These are phyloP conservation scores for Chenopodium berlandieri DNA, from an alignment of 148 eudicot species.

Conservation along the genomic window DNA sequence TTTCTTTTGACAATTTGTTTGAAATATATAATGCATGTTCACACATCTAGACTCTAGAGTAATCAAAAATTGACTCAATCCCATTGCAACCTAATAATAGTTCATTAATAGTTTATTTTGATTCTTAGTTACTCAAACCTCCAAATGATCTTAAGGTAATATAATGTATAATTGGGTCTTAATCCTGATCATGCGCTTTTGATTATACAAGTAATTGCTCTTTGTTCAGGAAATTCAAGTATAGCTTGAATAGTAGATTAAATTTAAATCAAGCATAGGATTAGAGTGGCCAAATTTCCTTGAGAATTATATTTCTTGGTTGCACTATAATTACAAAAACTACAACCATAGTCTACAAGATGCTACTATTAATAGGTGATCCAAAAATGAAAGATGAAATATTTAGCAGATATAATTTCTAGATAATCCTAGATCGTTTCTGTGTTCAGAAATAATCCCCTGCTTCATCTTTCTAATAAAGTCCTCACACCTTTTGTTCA, in stretches of 20 bases:
- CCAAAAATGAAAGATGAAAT: background rate
- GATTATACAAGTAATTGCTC: too few species aligned
- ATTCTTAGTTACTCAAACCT: too few species aligned
- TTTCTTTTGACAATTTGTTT: background rate
- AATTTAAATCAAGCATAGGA: too few species aligned
- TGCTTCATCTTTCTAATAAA: constrained; percentile 56
- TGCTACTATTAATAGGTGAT: background rate
- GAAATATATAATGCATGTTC: background rate
- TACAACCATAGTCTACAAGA: background rate
- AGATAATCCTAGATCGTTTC: background rate
- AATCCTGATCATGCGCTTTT: too few species aligned
- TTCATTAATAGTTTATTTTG: too few species aligned
- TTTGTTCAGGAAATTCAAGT: background rate
- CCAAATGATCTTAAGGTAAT: too few species aligned
- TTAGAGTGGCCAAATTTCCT: constrained; percentile 1
- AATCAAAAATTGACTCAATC: too few species aligned
- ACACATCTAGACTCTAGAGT: background rate
- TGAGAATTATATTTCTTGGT: constrained; percentile 1
- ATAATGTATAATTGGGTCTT: too few species aligned
- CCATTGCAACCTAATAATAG: too few species aligned
- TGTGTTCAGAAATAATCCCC: constrained; percentile 37
- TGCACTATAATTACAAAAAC: constrained; percentile 11
- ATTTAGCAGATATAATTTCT: background rate
- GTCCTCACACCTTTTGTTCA: constrained; percentile 61
- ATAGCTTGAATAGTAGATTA: too few species aligned